These are phyloP conservation scores for Aschersonia sp. DNA, from an alignment of 2,329 filamentous ascomycete genomes.

Conservation along the genomic window DNA sequence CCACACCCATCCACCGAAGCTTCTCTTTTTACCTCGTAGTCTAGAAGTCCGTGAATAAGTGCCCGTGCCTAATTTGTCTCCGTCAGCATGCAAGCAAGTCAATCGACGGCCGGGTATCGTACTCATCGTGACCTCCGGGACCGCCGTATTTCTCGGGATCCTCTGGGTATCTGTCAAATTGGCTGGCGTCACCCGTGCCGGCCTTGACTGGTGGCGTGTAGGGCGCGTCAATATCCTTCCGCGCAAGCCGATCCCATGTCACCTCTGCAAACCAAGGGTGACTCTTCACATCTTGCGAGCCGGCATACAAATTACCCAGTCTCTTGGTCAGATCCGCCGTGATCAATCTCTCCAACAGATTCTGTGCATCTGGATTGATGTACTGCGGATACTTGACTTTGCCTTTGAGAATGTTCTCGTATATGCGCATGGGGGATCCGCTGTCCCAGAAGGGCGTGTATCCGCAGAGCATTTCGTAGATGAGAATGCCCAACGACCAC, in stretches of 20 bases:
- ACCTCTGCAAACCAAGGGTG: constrained; percentile 96
- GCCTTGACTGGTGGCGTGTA: constrained; percentile 94
- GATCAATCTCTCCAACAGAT: constrained; percentile 83
- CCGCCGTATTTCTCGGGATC: constrained; percentile 86
- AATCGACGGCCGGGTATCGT: constrained; percentile 24
- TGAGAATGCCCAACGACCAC: constrained; percentile 97
- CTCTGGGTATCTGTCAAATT: constrained; percentile 96
- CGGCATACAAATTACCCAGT: constrained; percentile 83
- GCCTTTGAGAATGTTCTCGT: constrained; percentile 95
- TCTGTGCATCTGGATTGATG: constrained; percentile 85
- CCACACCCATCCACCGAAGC: background rate
- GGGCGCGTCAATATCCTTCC: constrained; percentile 95
- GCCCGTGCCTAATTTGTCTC: constrained; percentile 41
- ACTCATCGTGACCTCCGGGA: constrained; percentile 64
- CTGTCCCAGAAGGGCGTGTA: constrained; percentile 99
- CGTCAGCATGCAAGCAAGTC: background rate
- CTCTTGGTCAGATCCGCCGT: constrained; percentile 91
- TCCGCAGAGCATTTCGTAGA: constrained; percentile 98
- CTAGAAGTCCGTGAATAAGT: constrained; percentile 66
- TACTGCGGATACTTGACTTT: constrained; percentile 95
- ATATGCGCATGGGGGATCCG: constrained; percentile 96
- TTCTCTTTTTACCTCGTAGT: background rate
- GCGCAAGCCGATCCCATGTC: constrained; percentile 85
- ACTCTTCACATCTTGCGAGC: constrained; percentile 82
- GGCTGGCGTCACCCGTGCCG: constrained; percentile 85